phyloP scores from a whole-genome alignment of 2,329 filamentous ascomycete genomes.

The Aspergillus udagawae region DNA sequence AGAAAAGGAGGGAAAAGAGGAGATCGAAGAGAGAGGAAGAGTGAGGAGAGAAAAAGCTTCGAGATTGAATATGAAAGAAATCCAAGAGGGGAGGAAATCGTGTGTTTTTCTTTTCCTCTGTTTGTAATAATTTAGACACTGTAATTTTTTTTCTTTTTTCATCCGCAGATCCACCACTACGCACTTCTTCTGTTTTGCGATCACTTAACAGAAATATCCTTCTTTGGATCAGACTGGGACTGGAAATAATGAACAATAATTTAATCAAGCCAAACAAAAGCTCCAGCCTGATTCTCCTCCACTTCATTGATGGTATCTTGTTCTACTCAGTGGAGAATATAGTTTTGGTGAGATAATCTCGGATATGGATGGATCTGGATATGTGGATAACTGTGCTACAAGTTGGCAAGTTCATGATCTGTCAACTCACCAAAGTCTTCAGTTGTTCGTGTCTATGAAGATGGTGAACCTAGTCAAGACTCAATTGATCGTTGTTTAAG shows the following conservation, averaged over 20 bases:
- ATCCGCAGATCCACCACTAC: slow-evolving; percentile 29
- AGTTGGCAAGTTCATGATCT: not conserved
- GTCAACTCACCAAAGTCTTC: not conserved
- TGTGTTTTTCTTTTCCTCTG: slow-evolving; percentile 37
- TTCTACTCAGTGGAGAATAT: not conserved
- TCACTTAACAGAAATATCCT: not conserved
- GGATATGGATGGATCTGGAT: not conserved
- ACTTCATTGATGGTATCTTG: not conserved
- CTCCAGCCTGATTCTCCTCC: not conserved
- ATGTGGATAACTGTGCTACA: not conserved
- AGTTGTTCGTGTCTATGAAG: not conserved
- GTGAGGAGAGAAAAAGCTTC: slow-evolving; percentile 8
- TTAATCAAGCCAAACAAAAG: not conserved
- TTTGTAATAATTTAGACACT: slow-evolving; percentile 29
- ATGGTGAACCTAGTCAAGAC: not conserved
- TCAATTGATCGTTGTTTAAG: not conserved
- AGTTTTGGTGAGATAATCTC: not conserved
- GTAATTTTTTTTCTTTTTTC: slow-evolving; percentile 15
- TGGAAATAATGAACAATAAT: slow-evolving; percentile 1
- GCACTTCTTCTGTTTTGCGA: slow-evolving; percentile 7
- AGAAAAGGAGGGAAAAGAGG: not conserved
- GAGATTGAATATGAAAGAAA: slow-evolving; percentile 14
- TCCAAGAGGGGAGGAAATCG: slow-evolving; percentile 14
- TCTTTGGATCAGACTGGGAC: slow-evolving; percentile 2
- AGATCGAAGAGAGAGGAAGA: not conserved